These are phyloP conservation scores for Ogataea polymorpha DNA, from an alignment of 805 yeast species.

Conservation along the genomic window DNA sequence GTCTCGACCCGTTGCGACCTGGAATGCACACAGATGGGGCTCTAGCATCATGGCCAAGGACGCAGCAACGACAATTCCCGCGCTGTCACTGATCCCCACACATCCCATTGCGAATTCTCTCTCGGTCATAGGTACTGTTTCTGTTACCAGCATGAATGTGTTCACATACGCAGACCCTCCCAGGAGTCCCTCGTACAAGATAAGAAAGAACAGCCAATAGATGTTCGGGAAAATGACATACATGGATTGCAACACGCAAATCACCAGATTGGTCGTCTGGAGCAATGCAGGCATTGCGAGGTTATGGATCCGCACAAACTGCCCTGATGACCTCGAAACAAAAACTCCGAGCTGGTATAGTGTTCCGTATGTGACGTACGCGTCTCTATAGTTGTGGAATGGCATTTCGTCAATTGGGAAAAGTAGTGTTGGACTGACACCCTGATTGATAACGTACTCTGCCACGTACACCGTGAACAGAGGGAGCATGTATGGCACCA, in stretches of 20 bases:
- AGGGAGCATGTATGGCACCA: conserved; percentile 78
- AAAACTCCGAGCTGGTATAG: conserved; percentile 91
- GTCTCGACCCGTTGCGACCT: conserved; percentile 66
- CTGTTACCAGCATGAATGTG: conserved; percentile 76
- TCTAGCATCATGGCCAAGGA: conserved; percentile 72
- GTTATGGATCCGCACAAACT: conserved; percentile 53
- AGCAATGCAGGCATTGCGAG: conserved; percentile 62
- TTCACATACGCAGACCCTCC: conserved; percentile 93
- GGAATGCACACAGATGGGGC: conserved; percentile 66
- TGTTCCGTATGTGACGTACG: conserved; percentile 88
- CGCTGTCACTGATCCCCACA: conserved; percentile 78
- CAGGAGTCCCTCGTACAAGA: conserved; percentile 83
- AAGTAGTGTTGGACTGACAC: conserved; percentile 81
- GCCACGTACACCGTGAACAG: conserved; percentile 76
- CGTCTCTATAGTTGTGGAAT: conserved; percentile 70
- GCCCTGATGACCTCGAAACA: conserved; percentile 80
- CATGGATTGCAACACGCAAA: conserved; percentile 64
- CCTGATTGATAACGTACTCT: conserved; percentile 89
- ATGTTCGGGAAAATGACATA: conserved; percentile 55
- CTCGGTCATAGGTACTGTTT: conserved; percentile 45
- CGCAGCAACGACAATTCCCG: conserved; percentile 84
- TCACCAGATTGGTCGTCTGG: conserved; percentile 60
- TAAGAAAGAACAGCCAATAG: conserved; percentile 56
- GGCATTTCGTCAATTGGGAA: conserved; percentile 74
- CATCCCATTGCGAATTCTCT: conserved; percentile 82